These are phyloP conservation scores for Trichothecium sympodiale DNA, from an alignment of 2,329 filamentous ascomycete genomes.

Conservation along the genomic window DNA sequence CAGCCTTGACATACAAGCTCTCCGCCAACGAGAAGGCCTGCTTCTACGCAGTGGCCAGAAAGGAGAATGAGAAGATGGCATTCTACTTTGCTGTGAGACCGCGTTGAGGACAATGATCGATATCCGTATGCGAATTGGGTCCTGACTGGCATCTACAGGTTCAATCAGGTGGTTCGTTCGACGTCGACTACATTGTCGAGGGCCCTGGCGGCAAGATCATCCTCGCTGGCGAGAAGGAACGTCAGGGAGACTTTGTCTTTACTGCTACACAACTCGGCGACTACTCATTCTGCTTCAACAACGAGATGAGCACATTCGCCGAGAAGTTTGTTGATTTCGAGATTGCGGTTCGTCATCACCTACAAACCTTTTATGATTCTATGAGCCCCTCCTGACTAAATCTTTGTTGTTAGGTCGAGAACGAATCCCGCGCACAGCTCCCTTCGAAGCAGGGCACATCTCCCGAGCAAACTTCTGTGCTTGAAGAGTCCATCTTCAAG, in stretches of 20 bases:
- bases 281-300: constrained; percentile 97
- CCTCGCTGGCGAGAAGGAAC: constrained; percentile 77
- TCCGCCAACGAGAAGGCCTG: constrained; percentile 87
- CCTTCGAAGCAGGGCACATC: constrained; percentile 81
- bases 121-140: too few relatives aligned
- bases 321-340: constrained; percentile 98
- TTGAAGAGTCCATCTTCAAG: constrained; percentile 94
- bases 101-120: background rate
- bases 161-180: constrained; percentile 96
- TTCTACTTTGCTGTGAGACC: constrained; percentile 91
- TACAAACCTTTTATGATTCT: constrained; percentile 3
- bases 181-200: constrained; percentile 84
- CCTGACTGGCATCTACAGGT: constrained; percentile 43
- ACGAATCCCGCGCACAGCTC: constrained; percentile 70
- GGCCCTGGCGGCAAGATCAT: constrained; percentile 74
- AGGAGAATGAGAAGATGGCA: constrained; percentile 76
- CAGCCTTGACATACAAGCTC: constrained; percentile 89
- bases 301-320: constrained; percentile 94
- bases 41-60: constrained; percentile 76
- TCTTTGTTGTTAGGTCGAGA: constrained; percentile 58
- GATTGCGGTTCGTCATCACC: constrained; percentile 52
- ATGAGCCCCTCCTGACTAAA: background rate
- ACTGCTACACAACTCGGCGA: constrained; percentile 80
- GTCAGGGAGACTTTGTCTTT: constrained; percentile 97
- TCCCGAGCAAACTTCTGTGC: constrained; percentile 75